These are phyloP conservation scores for Colletotrichum theobromicola DNA, from an alignment of 2,329 filamentous ascomycete genomes.

Conservation along the genomic window DNA sequence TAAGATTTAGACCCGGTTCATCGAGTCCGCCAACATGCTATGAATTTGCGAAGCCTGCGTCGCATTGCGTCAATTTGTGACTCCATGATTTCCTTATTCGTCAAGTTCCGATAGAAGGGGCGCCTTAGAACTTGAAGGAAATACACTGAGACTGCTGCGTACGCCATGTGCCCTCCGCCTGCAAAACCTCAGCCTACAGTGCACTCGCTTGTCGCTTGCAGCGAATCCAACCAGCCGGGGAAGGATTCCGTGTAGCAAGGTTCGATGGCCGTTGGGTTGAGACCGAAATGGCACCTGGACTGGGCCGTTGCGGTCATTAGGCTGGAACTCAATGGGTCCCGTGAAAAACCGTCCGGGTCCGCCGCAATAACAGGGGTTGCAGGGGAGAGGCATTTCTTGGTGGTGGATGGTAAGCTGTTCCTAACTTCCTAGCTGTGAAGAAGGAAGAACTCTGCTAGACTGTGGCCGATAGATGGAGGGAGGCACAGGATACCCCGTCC, in stretches of 20 bases:
- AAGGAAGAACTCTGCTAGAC: slow-evolving; percentile 3
- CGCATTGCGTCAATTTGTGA: not conserved
- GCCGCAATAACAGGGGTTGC: slow-evolving; percentile 8
- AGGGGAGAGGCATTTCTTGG: slow-evolving; percentile 12
- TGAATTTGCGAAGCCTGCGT: not conserved
- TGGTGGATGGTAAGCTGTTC: not conserved
- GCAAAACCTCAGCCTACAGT: not conserved
- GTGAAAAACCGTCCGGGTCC: slow-evolving; percentile 3
- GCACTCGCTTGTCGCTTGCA: not conserved
- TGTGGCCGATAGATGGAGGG: slow-evolving; percentile 14
- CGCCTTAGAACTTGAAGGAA: not conserved
- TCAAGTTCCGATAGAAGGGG: not conserved
- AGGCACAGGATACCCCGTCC: slow-evolving; percentile 11
- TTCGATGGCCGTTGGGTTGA: slow-evolving; percentile 5
- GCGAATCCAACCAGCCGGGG: not conserved
- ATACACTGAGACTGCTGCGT: not conserved
- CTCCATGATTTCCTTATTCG: not conserved
- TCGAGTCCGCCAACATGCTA: not conserved
- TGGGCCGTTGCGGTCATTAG: slow-evolving; percentile 5
- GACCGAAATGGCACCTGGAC: slow-evolving; percentile 5
- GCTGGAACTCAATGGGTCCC: slow-evolving; percentile 14
- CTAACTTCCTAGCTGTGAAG: not conserved
- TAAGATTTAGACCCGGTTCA: not conserved
- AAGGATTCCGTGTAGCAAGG: slow-evolving; percentile 7
- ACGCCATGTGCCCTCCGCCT: not conserved